Base-by-base conservation (phyloP, 768 basidiomycete genomes). In the Boletus pseudopeckii region DNA sequence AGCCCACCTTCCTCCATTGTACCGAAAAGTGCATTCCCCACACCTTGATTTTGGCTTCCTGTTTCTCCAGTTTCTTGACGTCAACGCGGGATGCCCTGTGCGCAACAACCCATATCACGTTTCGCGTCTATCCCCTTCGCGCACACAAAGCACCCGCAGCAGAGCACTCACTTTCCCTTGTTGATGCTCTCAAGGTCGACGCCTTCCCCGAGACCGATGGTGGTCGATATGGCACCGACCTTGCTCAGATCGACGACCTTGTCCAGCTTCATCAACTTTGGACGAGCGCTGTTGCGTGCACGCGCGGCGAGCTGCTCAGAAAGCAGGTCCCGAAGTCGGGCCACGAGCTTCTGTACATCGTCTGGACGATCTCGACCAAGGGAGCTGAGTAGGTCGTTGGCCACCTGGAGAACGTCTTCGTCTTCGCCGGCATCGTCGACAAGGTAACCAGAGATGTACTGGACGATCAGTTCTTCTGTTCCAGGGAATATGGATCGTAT, bases 51-150 rank as follows among this genome's bases (percentile, higher is more conserved):
- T 99, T 99, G 1, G 93, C 92, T 71, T 99, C 97, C 63, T 93
- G 90, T 72, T 97, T 96, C 74, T 96, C 93, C 9, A 97, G 82
- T 64, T 95, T 95, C 73, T 94, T 96, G 55, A 97, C 82, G 74
- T 97, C 93, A 44, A 97, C 93, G 28, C 88, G 85, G 36, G 91
- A 92, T 33, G 89, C 90, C 73, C 93, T 91, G 57, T 53, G 64
- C 47, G 61, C 55, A 56, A 55, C 50, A 45, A 47, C 43, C 42
- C 3, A 48, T 8, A 43, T 49, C 30, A 53, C n/a, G 24, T 47
- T 56, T 9, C 39, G 14, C 37, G 20, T n/a, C 49, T 36, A 28
- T 42, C 52, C 34, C 36, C 42, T 34, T 43, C 41, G 45, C 41
- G 46, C 56, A 53, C 36, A 36, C 24, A 20, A 20, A 39, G 45